A percentile compares a stretch with the other conserved stretches of the same genome.
These are phyloP conservation scores for Phalaenopsis hybrid DNA, from an alignment of 116 monocot species.

Conservation along the genomic window DNA sequence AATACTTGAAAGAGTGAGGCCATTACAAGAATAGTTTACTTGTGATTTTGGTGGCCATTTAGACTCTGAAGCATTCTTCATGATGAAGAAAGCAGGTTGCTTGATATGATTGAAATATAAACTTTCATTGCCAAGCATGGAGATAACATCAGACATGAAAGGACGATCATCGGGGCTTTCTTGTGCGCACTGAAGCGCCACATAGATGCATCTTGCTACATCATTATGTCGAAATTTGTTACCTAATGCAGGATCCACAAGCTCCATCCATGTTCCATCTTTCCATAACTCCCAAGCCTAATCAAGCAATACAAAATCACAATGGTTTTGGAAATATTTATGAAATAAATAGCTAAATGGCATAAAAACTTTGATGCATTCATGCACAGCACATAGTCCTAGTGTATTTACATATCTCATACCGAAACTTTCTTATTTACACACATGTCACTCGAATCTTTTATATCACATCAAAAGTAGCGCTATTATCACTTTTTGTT, in stretches of 20 bases:
- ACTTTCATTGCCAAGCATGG: slow-evolving; percentile 19
- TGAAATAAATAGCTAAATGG: too few species aligned
- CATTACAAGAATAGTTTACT: background rate
- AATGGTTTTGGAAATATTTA: too few species aligned
- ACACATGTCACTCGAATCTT: too few species aligned
- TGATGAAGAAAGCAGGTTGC: slow-evolving; percentile 22
- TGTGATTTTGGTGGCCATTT: background rate
- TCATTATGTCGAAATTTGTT: slow-evolving; percentile 3
- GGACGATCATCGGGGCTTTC: slow-evolving; percentile 25
- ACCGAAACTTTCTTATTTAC: too few species aligned
- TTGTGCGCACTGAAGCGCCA: slow-evolving; percentile 32
- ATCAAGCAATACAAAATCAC: background rate
- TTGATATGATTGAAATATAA: background rate
- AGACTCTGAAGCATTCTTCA: background rate
- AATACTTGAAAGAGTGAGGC: background rate
- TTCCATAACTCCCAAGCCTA: slow-evolving; percentile 36
- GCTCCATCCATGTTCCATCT: slow-evolving; percentile 6
- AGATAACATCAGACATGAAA: slow-evolving; percentile 9
- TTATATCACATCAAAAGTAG: too few species aligned
- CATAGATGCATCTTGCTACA: slow-evolving; percentile 15
- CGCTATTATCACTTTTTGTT: too few species aligned
- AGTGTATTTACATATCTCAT: too few species aligned
- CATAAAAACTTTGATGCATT: too few species aligned
- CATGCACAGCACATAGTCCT: too few species aligned
- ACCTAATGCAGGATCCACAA: slow-evolving; percentile 16